Conservation (phyloP, 805 yeast genomes). For the Barnettozyma wickerhamii region DNA sequence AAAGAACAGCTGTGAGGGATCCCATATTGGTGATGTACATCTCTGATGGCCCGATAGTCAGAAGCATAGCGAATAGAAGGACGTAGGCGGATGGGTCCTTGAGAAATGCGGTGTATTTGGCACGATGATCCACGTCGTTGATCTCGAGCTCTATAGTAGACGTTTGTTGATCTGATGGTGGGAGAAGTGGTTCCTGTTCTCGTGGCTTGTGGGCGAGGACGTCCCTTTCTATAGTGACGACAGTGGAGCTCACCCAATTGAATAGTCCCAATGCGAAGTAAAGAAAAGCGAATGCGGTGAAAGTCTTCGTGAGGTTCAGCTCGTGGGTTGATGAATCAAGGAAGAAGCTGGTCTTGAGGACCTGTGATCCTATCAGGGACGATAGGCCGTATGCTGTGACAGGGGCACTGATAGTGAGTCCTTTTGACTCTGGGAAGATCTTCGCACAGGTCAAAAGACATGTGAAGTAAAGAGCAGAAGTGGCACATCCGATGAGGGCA, state of each 20-base stretch:
- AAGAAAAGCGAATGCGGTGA: slow-evolving; percentile 45
- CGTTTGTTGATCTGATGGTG: neutral
- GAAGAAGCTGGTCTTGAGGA: slow-evolving; percentile 40
- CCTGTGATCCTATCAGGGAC: slow-evolving; percentile 68
- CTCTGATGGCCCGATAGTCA: slow-evolving; percentile 80
- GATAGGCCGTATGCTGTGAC: slow-evolving; percentile 85
- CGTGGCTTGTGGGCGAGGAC: slow-evolving; percentile 19
- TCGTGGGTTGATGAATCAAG: no score
- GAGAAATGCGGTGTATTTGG: slow-evolving; percentile 15
- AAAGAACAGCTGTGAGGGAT: slow-evolving; percentile 42
- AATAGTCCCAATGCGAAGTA: slow-evolving; percentile 54
- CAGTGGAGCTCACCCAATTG: slow-evolving; percentile 60
- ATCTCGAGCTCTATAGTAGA: slow-evolving; percentile 23
- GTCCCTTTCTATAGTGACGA: slow-evolving; percentile 47
- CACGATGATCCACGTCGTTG: slow-evolving; percentile 14
- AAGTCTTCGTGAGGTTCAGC: slow-evolving; percentile 49
- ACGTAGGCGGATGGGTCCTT: slow-evolving; percentile 59
- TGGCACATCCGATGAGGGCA: slow-evolving; percentile 61
- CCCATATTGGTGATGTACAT: slow-evolving; percentile 82
- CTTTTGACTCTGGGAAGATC: slow-evolving; percentile 70
- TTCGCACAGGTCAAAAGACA: slow-evolving; percentile 79
- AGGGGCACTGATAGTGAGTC: slow-evolving; percentile 83
- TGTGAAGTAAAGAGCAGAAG: slow-evolving; percentile 68
- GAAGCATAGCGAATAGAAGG: slow-evolving; percentile 56
- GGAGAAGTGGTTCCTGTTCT: no score